phyloP scores from a whole-genome alignment of 2,329 filamentous ascomycete species.

The Myriangium duriaei region DNA sequence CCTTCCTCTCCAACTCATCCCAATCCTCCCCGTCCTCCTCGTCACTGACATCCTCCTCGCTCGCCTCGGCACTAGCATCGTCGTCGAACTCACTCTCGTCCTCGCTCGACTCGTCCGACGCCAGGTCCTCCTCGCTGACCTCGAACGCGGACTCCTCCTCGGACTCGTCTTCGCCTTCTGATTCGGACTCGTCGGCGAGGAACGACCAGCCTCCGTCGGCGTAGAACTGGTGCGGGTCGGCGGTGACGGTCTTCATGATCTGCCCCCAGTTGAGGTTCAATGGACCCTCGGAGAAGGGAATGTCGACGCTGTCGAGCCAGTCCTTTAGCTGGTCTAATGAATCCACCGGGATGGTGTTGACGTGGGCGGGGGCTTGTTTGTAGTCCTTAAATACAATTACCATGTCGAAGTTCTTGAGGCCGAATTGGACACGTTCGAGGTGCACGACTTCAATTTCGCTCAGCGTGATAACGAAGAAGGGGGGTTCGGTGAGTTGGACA shows the following conservation, averaged over 20 bases:
- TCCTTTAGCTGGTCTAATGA: slow-evolving; percentile 92
- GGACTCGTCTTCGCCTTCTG: slow-evolving; percentile 62
- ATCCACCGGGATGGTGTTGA: slow-evolving; percentile 97
- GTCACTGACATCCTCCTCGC: slow-evolving; percentile 48
- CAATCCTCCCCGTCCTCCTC: slow-evolving; percentile 75
- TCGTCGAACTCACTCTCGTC: slow-evolving; percentile 91
- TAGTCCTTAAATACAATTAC: slow-evolving; percentile 99
- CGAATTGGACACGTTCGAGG: slow-evolving; percentile 88
- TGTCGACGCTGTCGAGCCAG: slow-evolving; percentile 91
- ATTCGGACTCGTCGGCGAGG: slow-evolving; percentile 75
- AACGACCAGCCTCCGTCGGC: slow-evolving; percentile 92
- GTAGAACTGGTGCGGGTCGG: slow-evolving; percentile 91
- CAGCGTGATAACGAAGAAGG: slow-evolving; percentile 89
- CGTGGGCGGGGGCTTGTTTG: slow-evolving; percentile 73
- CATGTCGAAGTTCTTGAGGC: slow-evolving; percentile 96
- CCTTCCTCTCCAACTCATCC: slow-evolving; percentile 90
- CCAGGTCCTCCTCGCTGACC: slow-evolving; percentile 71
- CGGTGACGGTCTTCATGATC: slow-evolving; percentile 97
- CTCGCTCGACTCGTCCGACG: slow-evolving; percentile 64
- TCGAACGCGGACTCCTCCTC: slow-evolving; percentile 90
- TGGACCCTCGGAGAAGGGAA: slow-evolving; percentile 85
- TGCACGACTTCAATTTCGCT: slow-evolving; percentile 95
- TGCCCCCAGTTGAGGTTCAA: slow-evolving; percentile 98
- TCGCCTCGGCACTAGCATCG: slow-evolving; percentile 71
- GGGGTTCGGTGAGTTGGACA: slow-evolving; percentile 91